Conservation (phyloP, 768 basidiomycete species). For the Candolleomyces aberdarensis region DNA sequence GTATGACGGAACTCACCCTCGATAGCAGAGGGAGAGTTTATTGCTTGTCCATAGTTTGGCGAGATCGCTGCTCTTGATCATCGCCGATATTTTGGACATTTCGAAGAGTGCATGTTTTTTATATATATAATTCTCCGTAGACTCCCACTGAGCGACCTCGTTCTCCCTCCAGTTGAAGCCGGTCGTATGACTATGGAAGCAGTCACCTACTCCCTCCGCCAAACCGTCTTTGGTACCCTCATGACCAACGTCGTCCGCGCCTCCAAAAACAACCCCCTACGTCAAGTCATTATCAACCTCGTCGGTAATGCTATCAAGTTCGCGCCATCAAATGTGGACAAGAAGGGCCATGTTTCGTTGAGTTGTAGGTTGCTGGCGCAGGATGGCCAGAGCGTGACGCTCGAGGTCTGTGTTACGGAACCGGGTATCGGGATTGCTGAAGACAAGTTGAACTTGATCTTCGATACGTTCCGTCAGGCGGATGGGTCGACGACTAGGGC, state of each 20-base stretch:
- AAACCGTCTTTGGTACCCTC: conserved; percentile 94
- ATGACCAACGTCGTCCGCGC: conserved; percentile 98
- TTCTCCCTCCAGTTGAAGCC: conserved; percentile 72
- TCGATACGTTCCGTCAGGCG: conserved; percentile 98
- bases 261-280: conserved; percentile 89
- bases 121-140: conserved; percentile 6
- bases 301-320: conserved; percentile 98
- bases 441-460: conserved; percentile 96
- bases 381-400: conserved; percentile 80
- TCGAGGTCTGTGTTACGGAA: conserved; percentile 97
- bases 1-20: conserved; percentile 98
- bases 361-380: conserved; percentile 76
- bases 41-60: conserved; percentile 94
- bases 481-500: conserved; percentile 97
- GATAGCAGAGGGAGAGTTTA: conserved; percentile 97
- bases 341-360: conserved; percentile 88
- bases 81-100: conserved; percentile 99
- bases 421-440: conserved; percentile 99
- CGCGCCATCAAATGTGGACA: conserved; percentile 73
- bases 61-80: conserved; percentile 89
- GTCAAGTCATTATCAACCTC: conserved; percentile 94
- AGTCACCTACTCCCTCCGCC: conserved; percentile 96
- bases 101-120: conserved; percentile 88
- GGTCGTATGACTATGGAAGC: conserved; percentile 99
- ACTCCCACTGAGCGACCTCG: too few relatives aligned